Base-by-base conservation (phyloP, 768 basidiomycete genomes). In the Kwoniella sp. region DNA sequence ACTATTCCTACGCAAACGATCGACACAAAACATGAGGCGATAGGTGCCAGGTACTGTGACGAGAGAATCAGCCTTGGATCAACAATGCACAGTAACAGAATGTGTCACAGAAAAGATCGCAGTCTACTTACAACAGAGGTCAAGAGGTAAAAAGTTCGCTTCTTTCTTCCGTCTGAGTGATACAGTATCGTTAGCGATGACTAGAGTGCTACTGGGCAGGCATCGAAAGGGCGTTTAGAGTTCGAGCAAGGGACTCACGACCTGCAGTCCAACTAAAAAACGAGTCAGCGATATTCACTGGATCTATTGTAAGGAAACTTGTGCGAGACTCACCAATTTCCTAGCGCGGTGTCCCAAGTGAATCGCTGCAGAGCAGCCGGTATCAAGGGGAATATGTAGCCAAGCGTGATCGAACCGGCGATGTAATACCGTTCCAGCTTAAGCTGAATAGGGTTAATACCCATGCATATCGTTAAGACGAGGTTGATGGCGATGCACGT, bases 401-500 rank as follows among this genome's bases (percentile, higher is more conserved):
- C 71, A 9, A 73, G 30, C 0, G 46, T 25, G 40, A 73, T 52
- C 7, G 68, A 70, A n/a, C 50, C 44, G 1, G 60, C 66, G 30
- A 73, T 52, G 50, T 73, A 73, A 60, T 61, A 70, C 59, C 55
- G 55, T 58, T 73, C 71, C 21, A 73, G 55, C 0, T 57, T 33
- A 19, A 56, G 26, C 49, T 65, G 30, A 10, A 68, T 49, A 1
- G 71, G 61, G 37, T 73, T 68, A 13, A 70, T 36, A 10, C 65
- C 63, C 58, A 73, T 66, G n/a, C 61, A 64, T 0, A 73, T 63
- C n/a, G 63, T 73, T 2, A 73, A 25, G 66, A 70, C 63, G 25
- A 73, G 63, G 27, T 73, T 73, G 48, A 73, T 48, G 10, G 71
- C 71, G 36, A 73, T 73, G 27, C 53, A 68, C 9, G 64, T 73